phyloP scores from a whole-genome alignment of 164 flowering plant species.

The Annona squamosa region DNA sequence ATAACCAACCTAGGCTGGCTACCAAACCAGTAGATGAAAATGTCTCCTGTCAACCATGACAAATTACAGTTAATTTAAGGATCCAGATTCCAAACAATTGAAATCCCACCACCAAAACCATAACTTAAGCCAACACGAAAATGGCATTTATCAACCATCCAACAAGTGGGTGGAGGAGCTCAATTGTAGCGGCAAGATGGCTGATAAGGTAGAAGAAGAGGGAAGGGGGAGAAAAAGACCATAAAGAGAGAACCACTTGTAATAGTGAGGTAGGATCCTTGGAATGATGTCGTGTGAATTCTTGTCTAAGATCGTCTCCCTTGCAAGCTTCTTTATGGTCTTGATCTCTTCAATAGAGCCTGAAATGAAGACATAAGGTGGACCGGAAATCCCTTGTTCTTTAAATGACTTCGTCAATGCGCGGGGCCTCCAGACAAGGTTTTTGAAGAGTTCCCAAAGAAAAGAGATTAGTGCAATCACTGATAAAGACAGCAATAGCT shows the following conservation, averaged over 20 bases:
- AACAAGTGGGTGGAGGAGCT: neutral
- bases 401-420: neutral
- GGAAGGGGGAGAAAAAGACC: neutral
- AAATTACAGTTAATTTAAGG: neutral
- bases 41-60: slow-evolving; percentile 19
- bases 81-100: neutral
- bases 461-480: neutral
- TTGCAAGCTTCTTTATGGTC: neutral
- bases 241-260: neutral
- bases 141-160: neutral
- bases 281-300: neutral
- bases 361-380: neutral
- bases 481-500: neutral
- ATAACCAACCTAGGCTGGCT: slow-evolving; percentile 21
- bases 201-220: neutral
- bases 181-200: too few relatives aligned
- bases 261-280: slow-evolving; percentile 1
- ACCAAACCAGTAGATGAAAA: slow-evolving; percentile 31
- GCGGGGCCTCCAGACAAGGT: slow-evolving; percentile 1
- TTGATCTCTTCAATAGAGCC: neutral
- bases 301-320: neutral
- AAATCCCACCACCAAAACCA: neutral
- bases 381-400: neutral
- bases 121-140: neutral
- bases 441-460: neutral